A percentile compares a stretch with the other conserved stretches of the same genome.
Evolutionary conservation across 2,329 filamentous ascomycete species (phyloP).

Genomic region (Neonectria hederae): DNA sequence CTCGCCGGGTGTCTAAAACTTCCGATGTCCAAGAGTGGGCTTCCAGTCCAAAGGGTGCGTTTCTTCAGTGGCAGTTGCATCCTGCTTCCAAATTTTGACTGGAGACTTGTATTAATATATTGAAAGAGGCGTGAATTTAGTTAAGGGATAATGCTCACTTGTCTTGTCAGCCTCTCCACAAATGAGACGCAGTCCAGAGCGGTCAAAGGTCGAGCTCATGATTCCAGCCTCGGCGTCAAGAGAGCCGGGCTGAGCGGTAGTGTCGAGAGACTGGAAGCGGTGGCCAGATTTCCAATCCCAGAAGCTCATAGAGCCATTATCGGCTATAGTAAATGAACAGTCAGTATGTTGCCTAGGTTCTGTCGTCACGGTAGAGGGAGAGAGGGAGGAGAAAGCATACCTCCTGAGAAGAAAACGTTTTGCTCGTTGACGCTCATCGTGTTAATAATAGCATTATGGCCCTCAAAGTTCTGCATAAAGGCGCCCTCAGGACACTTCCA

Average conservation of each 20-base stretch:
- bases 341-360: conserved; percentile 15
- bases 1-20: conserved; percentile 63
- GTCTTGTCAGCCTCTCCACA: conserved; percentile 98
- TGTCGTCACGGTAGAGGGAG: too few relatives aligned
- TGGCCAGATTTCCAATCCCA: conserved; percentile 99
- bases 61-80: conserved; percentile 89
- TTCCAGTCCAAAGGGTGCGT: conserved; percentile 94
- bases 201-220: conserved; percentile 93
- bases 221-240: conserved; percentile 94
- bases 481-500: conserved; percentile 98
- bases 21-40: conserved; percentile 79
- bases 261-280: conserved; percentile 88
- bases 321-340: conserved; percentile 54
- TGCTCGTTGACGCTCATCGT: conserved; percentile 92
- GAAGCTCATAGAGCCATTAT: conserved; percentile 96
- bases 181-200: conserved; percentile 87
- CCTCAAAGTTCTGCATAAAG: conserved; percentile 99
- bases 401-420: conserved; percentile 93
- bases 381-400: conserved; percentile 39
- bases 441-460: conserved; percentile 97
- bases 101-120: conserved; percentile 38
- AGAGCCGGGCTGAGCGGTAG: conserved; percentile 91
- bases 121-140: neutral
- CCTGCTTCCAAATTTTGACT: conserved; percentile 97
- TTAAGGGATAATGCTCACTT: conserved; percentile 57